Base-by-base conservation (phyloP, 805 yeast species). In the Ogataea trehalophila region DNA sequence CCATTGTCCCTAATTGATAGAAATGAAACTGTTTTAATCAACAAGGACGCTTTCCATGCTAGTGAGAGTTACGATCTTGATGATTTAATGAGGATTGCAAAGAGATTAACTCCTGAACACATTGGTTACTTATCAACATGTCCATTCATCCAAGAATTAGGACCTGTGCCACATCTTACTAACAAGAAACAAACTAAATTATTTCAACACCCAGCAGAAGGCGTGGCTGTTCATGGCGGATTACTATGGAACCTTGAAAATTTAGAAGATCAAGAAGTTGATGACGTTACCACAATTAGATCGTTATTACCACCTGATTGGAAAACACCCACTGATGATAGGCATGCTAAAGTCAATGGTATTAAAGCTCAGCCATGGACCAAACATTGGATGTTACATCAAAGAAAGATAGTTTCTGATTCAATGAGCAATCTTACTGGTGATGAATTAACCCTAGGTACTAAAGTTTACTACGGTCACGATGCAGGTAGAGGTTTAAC, bases 141-240 rank as follows among this genome's bases (percentile, higher is more conserved):
- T 58, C 81, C 92, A 2, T 67, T 85, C 4, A 82, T 87, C 18
- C 68, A 79, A 55, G 68, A 70, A 47, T 56, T 88, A 33, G 94
- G 94, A 1, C 72, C 73, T 8, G 80, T 83, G 18, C 81, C 83
- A 20, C 73, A 72, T 36, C 66, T 61, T 44, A 59, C 52, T 7
- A 68, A 66, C 33, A 44, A 41, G n/a, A 58, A 49, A 8, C 62
- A 58, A 41, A 58, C 56, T 11, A 58, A 50, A 26, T 54, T 55
- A 26, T 53, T 53, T 15, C 41, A 45, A 6, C 51, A 44, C 40
- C 65, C 65, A 4, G 57, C 65, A 48, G 54, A 67, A 47, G 74
- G 77, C 23, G 72, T 83, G 11, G 95, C 88, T 1, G 91, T 82
- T 8, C 97, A 90, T 66, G 96, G 85, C 2, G 97, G 97, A 0